Evolutionary conservation across 2,329 filamentous ascomycete species (phyloP).

Genomic region (Ophiostoma pallidulum): DNA sequence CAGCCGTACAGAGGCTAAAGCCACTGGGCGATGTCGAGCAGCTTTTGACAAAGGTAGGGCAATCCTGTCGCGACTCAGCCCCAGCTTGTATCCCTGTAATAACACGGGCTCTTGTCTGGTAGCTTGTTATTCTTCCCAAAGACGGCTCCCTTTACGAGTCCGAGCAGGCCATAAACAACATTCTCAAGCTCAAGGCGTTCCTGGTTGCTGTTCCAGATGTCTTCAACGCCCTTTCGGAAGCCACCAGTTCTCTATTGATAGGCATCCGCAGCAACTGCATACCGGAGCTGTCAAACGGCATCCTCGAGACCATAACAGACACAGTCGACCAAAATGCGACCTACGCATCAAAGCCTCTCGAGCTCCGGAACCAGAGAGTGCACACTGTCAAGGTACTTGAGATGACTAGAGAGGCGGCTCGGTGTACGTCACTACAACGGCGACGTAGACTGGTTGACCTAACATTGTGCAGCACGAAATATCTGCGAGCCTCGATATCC

Average conservation of each 20-base stretch:
- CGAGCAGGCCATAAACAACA: constrained; percentile 76
- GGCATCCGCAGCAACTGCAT: constrained; percentile 62
- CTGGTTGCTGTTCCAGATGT: constrained; percentile 57
- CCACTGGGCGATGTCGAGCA: constrained; percentile 71
- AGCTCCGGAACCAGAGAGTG: constrained; percentile 78
- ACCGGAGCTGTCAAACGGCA: constrained; percentile 48
- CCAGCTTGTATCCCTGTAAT: too few relatives aligned
- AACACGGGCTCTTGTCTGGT: neutral
- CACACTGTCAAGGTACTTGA: constrained; percentile 68
- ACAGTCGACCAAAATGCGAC: constrained; percentile 74
- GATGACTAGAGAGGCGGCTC: neutral
- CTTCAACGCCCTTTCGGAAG: constrained; percentile 57
- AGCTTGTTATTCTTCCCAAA: constrained; percentile 67
- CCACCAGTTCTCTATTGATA: constrained; percentile 53
- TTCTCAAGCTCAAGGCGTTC: constrained; percentile 79
- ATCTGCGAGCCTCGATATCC: constrained; percentile 16
- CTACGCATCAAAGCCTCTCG: constrained; percentile 69
- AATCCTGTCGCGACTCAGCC: too few relatives aligned
- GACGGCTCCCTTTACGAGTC: constrained; percentile 56
- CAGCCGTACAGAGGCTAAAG: constrained; percentile 33
- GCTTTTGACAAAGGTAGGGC: constrained; percentile 58
- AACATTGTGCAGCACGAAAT: constrained; percentile 5
- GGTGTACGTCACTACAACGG: neutral
- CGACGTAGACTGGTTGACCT: neutral
- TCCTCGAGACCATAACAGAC: constrained; percentile 55